Base-by-base conservation (phyloP, 257 asterid genomes). In the Penstemon eatonii region DNA sequence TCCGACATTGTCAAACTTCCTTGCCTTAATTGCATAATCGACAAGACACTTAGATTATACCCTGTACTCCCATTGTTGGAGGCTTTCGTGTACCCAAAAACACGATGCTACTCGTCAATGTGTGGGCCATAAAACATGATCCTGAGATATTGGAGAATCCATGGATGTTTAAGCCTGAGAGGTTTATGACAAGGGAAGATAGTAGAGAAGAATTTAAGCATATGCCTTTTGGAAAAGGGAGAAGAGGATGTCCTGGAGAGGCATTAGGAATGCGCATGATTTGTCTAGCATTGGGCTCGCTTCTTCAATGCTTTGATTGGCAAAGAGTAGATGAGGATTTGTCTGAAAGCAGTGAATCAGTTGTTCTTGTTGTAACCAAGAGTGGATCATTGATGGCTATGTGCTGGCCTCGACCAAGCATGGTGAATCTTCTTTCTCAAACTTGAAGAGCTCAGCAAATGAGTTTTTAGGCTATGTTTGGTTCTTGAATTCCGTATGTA, bases 361-460 rank as follows among this genome's bases (percentile, higher is more conserved):
- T 57, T 1, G 62, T 56, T 56, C n/a, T n/a, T n/a, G n/a, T n/a
- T n/a, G 4, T 6, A 8, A 2, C 15, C 18, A 57, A 57, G 44
- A 15, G 44, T 57, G n/a, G 8, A 11, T 55, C 15, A 3, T 45
- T 39, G 37, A 44, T 45, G 6, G 44, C 13, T 45, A 47, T 19
- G 42, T 80, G 10, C 73, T 73, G 57, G 7, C 72, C 5, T 19
- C 74, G 42, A 69, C 62, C 50, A 50, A 63, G 11, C 18, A 59
- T 12, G 63, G 18, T 58, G 18, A 5, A 38, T 11, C 60, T 37
- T 82, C 58, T 12, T 59, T 19, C 58, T 12, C 66, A 69, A 60
- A 46, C 47, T 56, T 56, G 13, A 56, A 33, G 25, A 25, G 60
- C 33, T 25, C 33, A 25, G 33, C 2, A 1, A 25, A 25, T 25